A percentile compares a stretch with the other conserved stretches of the same genome.
Conservation (phyloP, 345 rosid species). For the Citrus medica region DNA sequence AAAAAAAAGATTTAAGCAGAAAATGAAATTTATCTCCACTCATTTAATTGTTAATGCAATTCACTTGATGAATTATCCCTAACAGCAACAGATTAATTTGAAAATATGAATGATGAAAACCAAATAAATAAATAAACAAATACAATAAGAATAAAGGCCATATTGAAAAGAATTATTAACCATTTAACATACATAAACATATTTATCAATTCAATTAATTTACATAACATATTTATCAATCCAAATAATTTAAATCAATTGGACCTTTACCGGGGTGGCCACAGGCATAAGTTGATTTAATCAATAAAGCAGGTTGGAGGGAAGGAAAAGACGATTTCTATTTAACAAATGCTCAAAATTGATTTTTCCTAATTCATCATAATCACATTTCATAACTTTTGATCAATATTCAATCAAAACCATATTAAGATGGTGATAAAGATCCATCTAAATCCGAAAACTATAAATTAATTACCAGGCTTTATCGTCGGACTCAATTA, state of each 20-base stretch:
- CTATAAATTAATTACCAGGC: conserved; percentile 4
- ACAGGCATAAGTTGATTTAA: background rate
- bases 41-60: too few species aligned
- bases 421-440: background rate
- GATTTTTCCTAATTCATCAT: conserved; percentile 2
- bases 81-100: background rate
- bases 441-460: conserved; percentile 6
- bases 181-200: background rate
- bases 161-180: too few species aligned
- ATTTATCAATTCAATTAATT: background rate
- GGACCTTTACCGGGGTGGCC: background rate
- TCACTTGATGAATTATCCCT: too few species aligned
- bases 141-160: background rate
- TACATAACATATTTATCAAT: background rate
- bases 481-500: background rate
- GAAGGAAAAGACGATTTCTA: too few species aligned
- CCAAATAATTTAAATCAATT: too few species aligned
- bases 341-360: background rate
- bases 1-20: too few species aligned
- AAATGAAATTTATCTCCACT: too few species aligned
- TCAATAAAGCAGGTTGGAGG: too few species aligned
- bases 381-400: background rate
- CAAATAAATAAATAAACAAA: too few species aligned
- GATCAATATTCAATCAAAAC: background rate
- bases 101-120: background rate